Evolutionary conservation across 805 yeast species (phyloP).

Genomic region (Starmerella floris): DNA sequence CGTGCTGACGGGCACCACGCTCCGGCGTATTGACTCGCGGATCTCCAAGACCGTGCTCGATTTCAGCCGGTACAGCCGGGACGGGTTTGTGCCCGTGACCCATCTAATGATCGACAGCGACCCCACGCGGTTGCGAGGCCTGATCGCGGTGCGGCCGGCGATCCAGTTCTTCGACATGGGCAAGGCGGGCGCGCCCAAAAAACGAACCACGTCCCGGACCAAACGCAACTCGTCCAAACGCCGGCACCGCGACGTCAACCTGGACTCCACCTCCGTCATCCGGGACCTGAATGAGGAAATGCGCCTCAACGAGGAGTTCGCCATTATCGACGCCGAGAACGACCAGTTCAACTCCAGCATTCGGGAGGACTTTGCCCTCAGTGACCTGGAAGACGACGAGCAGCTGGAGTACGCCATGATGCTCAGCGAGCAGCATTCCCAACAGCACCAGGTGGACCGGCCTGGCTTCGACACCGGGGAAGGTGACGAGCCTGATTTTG

Average conservation of each 20-base stretch:
- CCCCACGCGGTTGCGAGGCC: slow-evolving; percentile 23
- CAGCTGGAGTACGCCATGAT: slow-evolving; percentile 25
- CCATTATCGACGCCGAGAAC: slow-evolving; percentile 19
- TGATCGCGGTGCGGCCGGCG: slow-evolving; percentile 22
- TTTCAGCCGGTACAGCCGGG: slow-evolving; percentile 15
- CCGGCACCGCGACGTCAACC: not conserved
- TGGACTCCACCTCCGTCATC: not conserved
- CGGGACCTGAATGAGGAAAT: slow-evolving; percentile 20
- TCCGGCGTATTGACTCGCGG: slow-evolving; percentile 24
- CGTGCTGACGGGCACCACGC: slow-evolving; percentile 21
- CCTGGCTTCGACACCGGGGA: not conserved
- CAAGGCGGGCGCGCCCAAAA: not conserved
- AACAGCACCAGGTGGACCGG: not conserved
- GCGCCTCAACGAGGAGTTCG: slow-evolving; percentile 19
- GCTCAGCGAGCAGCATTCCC: slow-evolving; percentile 21
- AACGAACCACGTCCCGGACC: not conserved
- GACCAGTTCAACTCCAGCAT: slow-evolving; percentile 11
- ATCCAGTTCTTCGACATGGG: slow-evolving; percentile 26
- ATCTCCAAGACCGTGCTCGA: slow-evolving; percentile 22
- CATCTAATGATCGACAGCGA: slow-evolving; percentile 24
- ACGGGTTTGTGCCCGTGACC: slow-evolving; percentile 20
- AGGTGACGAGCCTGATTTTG: slow-evolving; percentile 8
- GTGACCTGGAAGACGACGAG: slow-evolving; percentile 24
- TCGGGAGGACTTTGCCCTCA: slow-evolving; percentile 14
- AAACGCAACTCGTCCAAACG: not conserved